These are phyloP conservation scores for Rhodotorula sp. DNA, from an alignment of 1,284 basidiomycete species.

Conservation along the genomic window DNA sequence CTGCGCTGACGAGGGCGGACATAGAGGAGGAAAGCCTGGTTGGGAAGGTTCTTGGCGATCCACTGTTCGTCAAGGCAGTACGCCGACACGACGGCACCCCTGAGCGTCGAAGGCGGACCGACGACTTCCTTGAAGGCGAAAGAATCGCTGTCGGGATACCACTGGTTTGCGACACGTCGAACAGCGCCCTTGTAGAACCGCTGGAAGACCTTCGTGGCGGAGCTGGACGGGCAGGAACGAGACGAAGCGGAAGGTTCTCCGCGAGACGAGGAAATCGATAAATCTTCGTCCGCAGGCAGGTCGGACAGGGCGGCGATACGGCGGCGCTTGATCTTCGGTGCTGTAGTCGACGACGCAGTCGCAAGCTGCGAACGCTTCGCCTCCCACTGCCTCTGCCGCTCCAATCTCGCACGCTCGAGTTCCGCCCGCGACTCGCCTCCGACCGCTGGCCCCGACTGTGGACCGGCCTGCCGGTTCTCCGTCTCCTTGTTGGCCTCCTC, in stretches of 20 bases:
- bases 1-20: slow-evolving; percentile 18
- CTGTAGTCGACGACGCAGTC: neutral
- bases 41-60: slow-evolving; percentile 25
- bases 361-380: neutral
- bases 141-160: slow-evolving; percentile 10
- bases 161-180: slow-evolving; percentile 20
- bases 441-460: neutral
- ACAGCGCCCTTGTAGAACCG: slow-evolving; percentile 31
- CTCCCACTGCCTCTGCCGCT: slow-evolving; percentile 16
- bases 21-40: slow-evolving; percentile 19
- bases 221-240: neutral
- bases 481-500: neutral
- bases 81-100: slow-evolving; percentile 24
- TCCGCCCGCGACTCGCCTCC: slow-evolving; percentile 3
- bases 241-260: neutral
- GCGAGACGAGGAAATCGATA: neutral
- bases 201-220: neutral
- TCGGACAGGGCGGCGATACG: slow-evolving; percentile 23
- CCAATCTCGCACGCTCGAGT: slow-evolving; percentile 30
- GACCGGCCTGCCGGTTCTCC: no score
- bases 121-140: slow-evolving; percentile 29
- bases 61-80: slow-evolving; percentile 20
- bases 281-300: neutral
- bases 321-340: neutral
- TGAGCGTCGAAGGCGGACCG: slow-evolving; percentile 11